A percentile compares a stretch with the other conserved stretches of the same genome.
Conservation (phyloP, 805 yeast species). For the Scheffersomyces amazonensis region DNA sequence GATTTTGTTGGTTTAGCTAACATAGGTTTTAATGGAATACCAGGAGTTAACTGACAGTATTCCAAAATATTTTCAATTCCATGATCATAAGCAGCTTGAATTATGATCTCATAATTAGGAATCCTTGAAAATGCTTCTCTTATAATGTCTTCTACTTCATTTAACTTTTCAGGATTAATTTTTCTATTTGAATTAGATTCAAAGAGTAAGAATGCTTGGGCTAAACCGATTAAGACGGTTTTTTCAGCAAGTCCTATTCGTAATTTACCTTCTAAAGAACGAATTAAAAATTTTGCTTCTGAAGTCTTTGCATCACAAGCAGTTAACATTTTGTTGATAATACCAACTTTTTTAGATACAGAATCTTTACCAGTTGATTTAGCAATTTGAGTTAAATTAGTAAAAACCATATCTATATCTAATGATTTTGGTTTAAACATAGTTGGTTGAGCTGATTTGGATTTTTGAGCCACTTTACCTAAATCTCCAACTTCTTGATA, state of each 20-base stretch:
- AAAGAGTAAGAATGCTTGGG: conserved; percentile 73
- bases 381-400: conserved; percentile 74
- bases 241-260: conserved; percentile 94
- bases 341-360: conserved; percentile 70
- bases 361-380: conserved; percentile 75
- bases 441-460: conserved; percentile 81
- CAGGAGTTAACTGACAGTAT: conserved; percentile 77
- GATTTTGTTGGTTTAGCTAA: conserved; percentile 96
- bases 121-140: conserved; percentile 86
- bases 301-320: conserved; percentile 65
- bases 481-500: conserved; percentile 83
- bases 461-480: conserved; percentile 82
- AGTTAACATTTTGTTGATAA: conserved; percentile 80
- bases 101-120: conserved; percentile 84
- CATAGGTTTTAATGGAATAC: conserved; percentile 96
- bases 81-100: conserved; percentile 58
- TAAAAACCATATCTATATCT: conserved; percentile 70
- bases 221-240: conserved; percentile 77
- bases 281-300: conserved; percentile 87
- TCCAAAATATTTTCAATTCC: conserved; percentile 69
- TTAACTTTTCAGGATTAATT: conserved; percentile 42
- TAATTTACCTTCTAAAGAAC: conserved; percentile 89
- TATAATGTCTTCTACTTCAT: conserved; percentile 71
- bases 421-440: conserved; percentile 91
- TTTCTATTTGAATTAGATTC: conserved; percentile 35